Percentiles rank a stretch among this genome's conserved stretches.
These are phyloP conservation scores for Xylaria sp. DNA, from an alignment of 2,329 filamentous ascomycete genomes.

Conservation along the genomic window DNA sequence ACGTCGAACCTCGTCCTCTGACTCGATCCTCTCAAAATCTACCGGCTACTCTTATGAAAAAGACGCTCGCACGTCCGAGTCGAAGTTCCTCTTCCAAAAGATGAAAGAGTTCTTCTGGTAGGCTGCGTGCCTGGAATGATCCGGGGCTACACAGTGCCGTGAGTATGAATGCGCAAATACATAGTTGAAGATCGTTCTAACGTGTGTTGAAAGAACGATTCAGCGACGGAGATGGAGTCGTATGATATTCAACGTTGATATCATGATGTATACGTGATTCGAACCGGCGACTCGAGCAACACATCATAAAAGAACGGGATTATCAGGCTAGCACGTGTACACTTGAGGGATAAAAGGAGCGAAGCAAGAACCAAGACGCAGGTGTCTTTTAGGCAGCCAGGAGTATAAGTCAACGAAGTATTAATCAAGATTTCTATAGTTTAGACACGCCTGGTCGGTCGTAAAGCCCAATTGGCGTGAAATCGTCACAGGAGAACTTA, in stretches of 20 bases:
- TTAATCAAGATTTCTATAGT: background rate
- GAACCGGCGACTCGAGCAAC: too few relatives aligned
- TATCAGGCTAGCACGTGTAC: too few relatives aligned
- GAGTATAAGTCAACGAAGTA: background rate
- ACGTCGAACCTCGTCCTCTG: conserved; percentile 25
- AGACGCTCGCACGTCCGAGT: conserved; percentile 12
- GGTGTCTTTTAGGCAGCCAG: background rate
- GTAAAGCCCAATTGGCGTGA: background rate
- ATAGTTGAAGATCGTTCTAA: background rate
- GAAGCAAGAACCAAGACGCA: background rate
- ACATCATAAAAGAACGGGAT: too few relatives aligned
- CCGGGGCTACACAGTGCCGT: background rate
- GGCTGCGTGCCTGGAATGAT: background rate
- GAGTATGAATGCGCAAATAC: background rate
- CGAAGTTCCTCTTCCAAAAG: conserved; percentile 12
- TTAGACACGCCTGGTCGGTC: background rate
- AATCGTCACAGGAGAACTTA: background rate
- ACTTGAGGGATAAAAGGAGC: background rate
- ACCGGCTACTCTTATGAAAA: conserved; percentile 43
- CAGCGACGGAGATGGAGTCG: background rate
- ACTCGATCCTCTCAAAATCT: conserved; percentile 36
- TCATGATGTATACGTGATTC: too few relatives aligned
- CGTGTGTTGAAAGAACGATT: background rate
- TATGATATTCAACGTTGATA: background rate
- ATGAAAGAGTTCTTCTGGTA: conserved; percentile 15